Base-by-base conservation (phyloP, 78 protist genomes). In the Chrysochromulina tobinii region DNA sequence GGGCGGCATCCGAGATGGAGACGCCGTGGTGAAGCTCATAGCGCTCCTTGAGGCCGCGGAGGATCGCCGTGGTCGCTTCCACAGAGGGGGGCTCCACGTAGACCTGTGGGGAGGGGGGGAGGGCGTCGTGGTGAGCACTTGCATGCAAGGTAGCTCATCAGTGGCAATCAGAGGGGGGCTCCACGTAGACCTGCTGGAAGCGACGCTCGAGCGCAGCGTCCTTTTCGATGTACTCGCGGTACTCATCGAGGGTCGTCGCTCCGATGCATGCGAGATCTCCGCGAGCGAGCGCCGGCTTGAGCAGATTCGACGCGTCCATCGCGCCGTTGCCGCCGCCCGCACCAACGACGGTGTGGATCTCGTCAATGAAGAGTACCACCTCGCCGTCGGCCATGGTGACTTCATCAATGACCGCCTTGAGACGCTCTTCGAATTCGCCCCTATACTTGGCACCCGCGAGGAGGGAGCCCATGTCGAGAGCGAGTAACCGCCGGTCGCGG, bases 401-500 rank as follows among this genome's bases (percentile, higher is more conserved):
- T 61, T 95, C 96, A 27, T 87, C 20, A 38, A 95, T 20, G 27
- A 95, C 92, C 0, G 81, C 93, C 88, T 90, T 94, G 68, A 95
- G 89, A 27, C 96, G 27, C 89, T 92, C 95, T 53, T 95, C 96
- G 53, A 95, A 95, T 81, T 95, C 96, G 48, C 96, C 96, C 0
- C 96, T 73, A 89, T 97, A 98, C 89, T 96, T 94, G 72, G 99
- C 88, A 11, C 99, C 99, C 3, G 99, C 99, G 54, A 98, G 86
- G 77, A 98, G 90, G 18, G 98, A 96, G 17, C 99, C 99, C 96
- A 98, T 92, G 93, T 98, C 99, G 67, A 98, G 94, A 9, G 98
- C 38, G 61, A 93, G 68, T 54, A 21, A 11, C 53, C 93, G 23
- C 58, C 90, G 88, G 89, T 94, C 79, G 73, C 91, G 93, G 48